Evolutionary conservation across 495 filamentous ascomycete genomes (phyloP), one percentile per base, ranked within the genome.

Genomic region (Neurospora hispaniola): DNA sequence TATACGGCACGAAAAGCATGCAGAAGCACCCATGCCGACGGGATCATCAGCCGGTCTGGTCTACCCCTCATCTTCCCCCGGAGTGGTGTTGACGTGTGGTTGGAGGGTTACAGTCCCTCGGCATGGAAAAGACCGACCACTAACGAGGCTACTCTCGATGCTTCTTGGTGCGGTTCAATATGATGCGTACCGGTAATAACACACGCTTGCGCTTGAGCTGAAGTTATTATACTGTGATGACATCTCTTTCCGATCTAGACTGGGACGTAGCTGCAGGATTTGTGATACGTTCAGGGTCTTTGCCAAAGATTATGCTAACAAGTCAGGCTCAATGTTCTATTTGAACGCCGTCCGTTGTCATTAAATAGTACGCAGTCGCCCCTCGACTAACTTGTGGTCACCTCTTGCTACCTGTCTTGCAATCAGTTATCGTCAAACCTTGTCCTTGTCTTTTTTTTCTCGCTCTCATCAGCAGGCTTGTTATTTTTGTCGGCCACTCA

Each of bases 31-130:
- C 54, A 62, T 62, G 23, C 16, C 27, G 54, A 62, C 31, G 54
- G 54, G 27, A 62, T 62, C 16, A 62, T 62, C 5, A 62, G 11
- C 54, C 69, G 39, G 71, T 73, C 71, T 77, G 39, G 71, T 73
- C 71, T 77, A 78, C 77, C 75, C 77, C 73, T 78, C 75, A 76
- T 70, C 75, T 72, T 68, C 44, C 71, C 41, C 72, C 23, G 8
- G 27, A 54, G 66, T 71, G 70, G 14, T 70, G 38, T 69, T 54
- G 59, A 71, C 41, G 23, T 62, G 27, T 62, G 54, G 23, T 59
- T 59, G 68, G 42, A 73, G 39, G 69, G 14, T 46, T 39, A 72
- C 59, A 39, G 41, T 23, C 44, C 18, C 43, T 74, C 74, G 74
- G 74, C 41, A 70, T 72, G 76, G 66, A 69, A 35, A 54, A 59